These are phyloP conservation scores for Pseudovirgaria hyperparasitica DNA, from an alignment of 2,329 filamentous ascomycete genomes.

Conservation along the genomic window DNA sequence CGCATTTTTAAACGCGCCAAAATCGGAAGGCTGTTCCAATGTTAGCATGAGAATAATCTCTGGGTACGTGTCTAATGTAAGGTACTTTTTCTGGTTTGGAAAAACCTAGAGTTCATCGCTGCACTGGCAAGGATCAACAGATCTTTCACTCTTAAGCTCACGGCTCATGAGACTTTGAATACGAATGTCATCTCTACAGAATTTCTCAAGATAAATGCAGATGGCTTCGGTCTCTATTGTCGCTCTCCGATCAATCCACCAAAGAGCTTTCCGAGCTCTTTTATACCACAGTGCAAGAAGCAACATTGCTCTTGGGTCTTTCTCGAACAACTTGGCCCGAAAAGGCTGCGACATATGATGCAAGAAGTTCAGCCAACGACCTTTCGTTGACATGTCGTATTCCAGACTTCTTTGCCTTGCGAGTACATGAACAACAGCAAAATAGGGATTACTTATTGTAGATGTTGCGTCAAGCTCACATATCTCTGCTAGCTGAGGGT, in stretches of 20 bases:
- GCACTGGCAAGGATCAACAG: too few relatives aligned
- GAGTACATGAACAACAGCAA: conserved; percentile 23
- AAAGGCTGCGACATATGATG: conserved; percentile 32
- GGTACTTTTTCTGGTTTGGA: too few relatives aligned
- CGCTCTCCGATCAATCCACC: conserved; percentile 17
- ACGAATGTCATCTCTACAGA: too few relatives aligned
- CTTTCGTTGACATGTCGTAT: conserved; percentile 30
- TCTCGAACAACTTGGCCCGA: conserved; percentile 32
- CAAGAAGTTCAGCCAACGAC: conserved; percentile 36
- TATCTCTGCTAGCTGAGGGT: conserved; percentile 17
- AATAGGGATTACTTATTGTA: conserved; percentile 12
- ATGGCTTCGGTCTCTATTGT: conserved; percentile 13
- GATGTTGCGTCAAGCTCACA: conserved; percentile 14
- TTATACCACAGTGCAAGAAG: conserved; percentile 47
- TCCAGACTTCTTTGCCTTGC: conserved; percentile 24
- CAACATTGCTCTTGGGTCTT: conserved; percentile 41
- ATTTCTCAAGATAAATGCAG: conserved; percentile 13
- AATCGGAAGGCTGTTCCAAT: too few relatives aligned
- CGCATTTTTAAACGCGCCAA: too few relatives aligned
- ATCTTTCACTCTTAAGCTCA: too few relatives aligned
- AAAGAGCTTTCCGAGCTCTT: conserved; percentile 17
- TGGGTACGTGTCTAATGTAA: too few relatives aligned
- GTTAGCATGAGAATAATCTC: too few relatives aligned
- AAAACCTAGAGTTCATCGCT: too few relatives aligned
- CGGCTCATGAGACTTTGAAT: too few relatives aligned